phyloP scores from a whole-genome alignment of 2,329 filamentous ascomycete genomes.

The Penicillium occitanis region DNA sequence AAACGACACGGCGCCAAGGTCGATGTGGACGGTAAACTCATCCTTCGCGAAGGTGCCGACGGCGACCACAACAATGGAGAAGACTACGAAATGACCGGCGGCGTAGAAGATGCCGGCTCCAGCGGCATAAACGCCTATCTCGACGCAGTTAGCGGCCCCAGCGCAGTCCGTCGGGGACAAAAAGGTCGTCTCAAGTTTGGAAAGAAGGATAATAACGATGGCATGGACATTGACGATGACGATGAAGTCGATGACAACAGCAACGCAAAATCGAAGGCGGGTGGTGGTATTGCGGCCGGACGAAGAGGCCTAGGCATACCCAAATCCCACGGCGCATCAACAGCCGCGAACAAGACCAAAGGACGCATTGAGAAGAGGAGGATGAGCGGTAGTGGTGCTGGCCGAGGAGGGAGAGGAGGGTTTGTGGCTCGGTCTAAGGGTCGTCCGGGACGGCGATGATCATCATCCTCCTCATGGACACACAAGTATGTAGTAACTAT shows the following conservation, averaged over 20 bases:
- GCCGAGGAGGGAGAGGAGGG: conserved; percentile 12
- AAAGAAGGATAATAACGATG: conserved; percentile 41
- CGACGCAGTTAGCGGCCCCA: conserved; percentile 59
- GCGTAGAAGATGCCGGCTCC: conserved; percentile 22
- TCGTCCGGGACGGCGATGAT: conserved; percentile 3
- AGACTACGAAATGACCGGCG: conserved; percentile 49
- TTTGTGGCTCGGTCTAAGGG: conserved; percentile 10
- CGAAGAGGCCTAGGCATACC: conserved; percentile 30
- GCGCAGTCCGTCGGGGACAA: conserved; percentile 58
- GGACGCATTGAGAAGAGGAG: conserved; percentile 31
- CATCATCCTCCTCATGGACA: background rate
- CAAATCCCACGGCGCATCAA: conserved; percentile 28
- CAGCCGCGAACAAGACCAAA: conserved; percentile 18
- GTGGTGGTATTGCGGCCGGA: conserved; percentile 10
- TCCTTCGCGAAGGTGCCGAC: conserved; percentile 44
- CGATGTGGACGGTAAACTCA: conserved; percentile 46
- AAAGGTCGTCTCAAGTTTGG: conserved; percentile 61
- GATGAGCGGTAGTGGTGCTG: conserved; percentile 27
- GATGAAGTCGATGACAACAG: conserved; percentile 39
- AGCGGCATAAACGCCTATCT: conserved; percentile 60
- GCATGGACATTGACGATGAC: conserved; percentile 49
- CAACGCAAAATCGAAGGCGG: background rate
- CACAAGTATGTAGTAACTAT: background rate
- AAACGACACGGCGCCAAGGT: conserved; percentile 45
- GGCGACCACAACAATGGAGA: conserved; percentile 24